Conservation (phyloP, 495 filamentous ascomycete genomes). For the Staphylotrichum longicolle region DNA sequence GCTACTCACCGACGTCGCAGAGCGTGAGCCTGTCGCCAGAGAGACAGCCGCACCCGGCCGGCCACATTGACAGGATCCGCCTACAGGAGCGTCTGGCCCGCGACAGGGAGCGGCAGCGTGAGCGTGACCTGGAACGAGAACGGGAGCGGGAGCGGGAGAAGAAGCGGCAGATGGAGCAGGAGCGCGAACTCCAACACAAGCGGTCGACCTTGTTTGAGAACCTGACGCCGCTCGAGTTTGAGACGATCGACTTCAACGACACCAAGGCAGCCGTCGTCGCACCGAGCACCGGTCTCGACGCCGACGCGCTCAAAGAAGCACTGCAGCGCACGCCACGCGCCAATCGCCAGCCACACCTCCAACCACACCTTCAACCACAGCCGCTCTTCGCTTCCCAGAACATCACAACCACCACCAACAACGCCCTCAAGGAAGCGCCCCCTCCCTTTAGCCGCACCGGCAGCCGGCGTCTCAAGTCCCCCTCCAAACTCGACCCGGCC, state of each 20-base stretch:
- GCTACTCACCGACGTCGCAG: constrained; percentile 26
- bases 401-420: background rate
- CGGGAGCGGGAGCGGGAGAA: constrained; percentile 26
- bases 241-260: constrained; percentile 32
- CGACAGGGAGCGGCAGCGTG: constrained; percentile 28
- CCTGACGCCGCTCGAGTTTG: constrained; percentile 25
- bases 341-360: constrained; percentile 2
- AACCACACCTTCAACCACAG: constrained; percentile 4
- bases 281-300: constrained; percentile 24
- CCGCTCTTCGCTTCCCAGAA: too few relatives aligned
- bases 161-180: constrained; percentile 26
- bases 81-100: constrained; percentile 29
- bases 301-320: constrained; percentile 26
- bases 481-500: background rate
- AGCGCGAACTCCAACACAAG: constrained; percentile 28
- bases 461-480: constrained; percentile 36
- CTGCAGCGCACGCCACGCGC: constrained; percentile 31
- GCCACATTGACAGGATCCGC: constrained; percentile 29
- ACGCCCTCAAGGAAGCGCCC: constrained; percentile 13
- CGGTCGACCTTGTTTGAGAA: constrained; percentile 36
- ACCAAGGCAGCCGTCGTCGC: constrained; percentile 32
- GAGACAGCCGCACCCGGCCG: constrained; percentile 24
- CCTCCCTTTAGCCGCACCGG: constrained; percentile 30
- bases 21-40: constrained; percentile 32
- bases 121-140: constrained; percentile 25